Evolutionary conservation across 345 rosid species (phyloP), one percentile per base, ranked within the genome.

Genomic region (Bretschneidera sinensis): DNA sequence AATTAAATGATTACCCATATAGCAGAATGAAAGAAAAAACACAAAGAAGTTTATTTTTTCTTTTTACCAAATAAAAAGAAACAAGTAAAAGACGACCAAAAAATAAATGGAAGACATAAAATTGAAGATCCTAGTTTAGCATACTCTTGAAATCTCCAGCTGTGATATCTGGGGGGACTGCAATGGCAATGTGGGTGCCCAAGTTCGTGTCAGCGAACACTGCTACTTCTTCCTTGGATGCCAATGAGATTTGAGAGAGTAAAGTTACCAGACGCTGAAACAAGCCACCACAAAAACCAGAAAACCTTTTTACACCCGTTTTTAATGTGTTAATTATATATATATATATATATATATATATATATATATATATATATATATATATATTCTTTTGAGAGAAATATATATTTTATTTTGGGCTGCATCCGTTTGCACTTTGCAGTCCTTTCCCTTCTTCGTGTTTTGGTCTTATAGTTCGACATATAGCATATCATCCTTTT

Each of bases 131-230:
- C 7, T 16, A 57, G 11, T 51, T 0, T 21, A 51, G 61, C 71
- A 74, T 69, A 84, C 96, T 76, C 71, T 75, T 81, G 67, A 84
- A 78, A 61, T 74, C 83, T 51, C 53, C 62, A 7, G 78, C 75
- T 4, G 77, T 74, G 73, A 78, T 71, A 35, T 78, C 78, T 6
- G 74, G 69, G 66, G 79, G 62, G 67, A 74, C 85, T 22, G 76
- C 59, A 55, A 84, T 57, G 71, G 73, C 88, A 31, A 89, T 72
- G 74, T 72, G 81, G 61, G 91, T 89, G 63, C 77, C 84, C 55
- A 84, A 58, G 79, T 67, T 78, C 14, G 84, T 86, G 57, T 81
- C 88, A 8, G 65, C 60, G 48, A 84, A 89, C 33, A 84, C 82
- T 0, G 82, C 78, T 18, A 76, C 83, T 76, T 79, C 80, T 58